These are phyloP conservation scores for Ustilago cynodontis DNA, from an alignment of 1,284 basidiomycete genomes.

Conservation along the genomic window DNA sequence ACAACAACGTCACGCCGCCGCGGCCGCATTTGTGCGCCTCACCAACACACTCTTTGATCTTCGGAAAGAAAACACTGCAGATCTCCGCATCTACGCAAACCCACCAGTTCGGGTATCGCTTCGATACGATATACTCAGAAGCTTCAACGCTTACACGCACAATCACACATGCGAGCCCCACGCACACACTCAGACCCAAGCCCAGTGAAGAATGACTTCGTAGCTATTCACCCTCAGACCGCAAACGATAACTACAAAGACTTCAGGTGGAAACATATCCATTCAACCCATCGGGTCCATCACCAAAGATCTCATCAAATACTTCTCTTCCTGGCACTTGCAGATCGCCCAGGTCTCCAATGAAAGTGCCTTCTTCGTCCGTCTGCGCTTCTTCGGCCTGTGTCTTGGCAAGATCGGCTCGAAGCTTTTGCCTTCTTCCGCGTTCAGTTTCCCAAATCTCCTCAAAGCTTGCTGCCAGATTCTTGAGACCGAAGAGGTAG, in stretches of 20 bases:
- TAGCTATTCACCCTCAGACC: neutral
- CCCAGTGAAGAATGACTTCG: neutral
- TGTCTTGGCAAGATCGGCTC: neutral
- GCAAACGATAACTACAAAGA: neutral
- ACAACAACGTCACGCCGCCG: neutral
- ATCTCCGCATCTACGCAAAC: neutral
- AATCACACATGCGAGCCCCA: neutral
- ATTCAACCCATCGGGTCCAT: constrained; percentile 37
- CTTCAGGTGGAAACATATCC: constrained; percentile 59
- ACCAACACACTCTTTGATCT: neutral
- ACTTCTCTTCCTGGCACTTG: constrained; percentile 63
- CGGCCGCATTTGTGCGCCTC: neutral
- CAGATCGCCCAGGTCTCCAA: constrained; percentile 58
- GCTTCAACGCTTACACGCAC: neutral
- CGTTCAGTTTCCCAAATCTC: constrained; percentile 66
- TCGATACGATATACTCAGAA: neutral
- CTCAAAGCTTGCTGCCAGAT: constrained; percentile 78
- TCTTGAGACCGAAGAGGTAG: constrained; percentile 91
- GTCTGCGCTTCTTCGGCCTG: constrained; percentile 5
- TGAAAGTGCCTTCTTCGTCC: constrained; percentile 38
- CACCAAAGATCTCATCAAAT: constrained; percentile 69
- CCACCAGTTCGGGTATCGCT: neutral
- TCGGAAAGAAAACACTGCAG: neutral
- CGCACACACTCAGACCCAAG: neutral
- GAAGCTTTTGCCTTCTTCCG: constrained; percentile 28